Evolutionary conservation across 495 filamentous ascomycete genomes (phyloP).

Genomic region (Aspergillus diversus): DNA sequence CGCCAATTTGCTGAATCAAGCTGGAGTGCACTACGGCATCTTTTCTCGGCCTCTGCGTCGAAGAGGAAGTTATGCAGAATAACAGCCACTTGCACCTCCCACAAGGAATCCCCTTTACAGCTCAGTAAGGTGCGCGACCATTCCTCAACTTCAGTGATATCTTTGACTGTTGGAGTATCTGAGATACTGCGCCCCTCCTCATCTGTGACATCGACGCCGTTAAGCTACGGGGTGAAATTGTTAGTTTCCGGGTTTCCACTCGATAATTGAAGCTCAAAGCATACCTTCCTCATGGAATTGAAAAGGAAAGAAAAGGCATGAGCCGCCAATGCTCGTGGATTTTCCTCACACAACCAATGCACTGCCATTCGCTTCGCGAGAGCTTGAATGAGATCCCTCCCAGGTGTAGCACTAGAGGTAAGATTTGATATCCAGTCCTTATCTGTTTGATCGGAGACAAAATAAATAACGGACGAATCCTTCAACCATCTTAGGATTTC

Average conservation of each 20-base stretch:
- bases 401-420: slow-evolving; percentile 21
- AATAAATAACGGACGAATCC: slow-evolving; percentile 37
- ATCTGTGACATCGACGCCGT: not conserved
- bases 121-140: slow-evolving; percentile 19
- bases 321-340: slow-evolving; percentile 12
- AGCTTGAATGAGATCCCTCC: slow-evolving; percentile 24
- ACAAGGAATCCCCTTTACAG: slow-evolving; percentile 29
- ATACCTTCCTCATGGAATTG: slow-evolving; percentile 20
- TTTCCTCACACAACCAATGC: slow-evolving; percentile 24
- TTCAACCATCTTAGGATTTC: slow-evolving; percentile 37
- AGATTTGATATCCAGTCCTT: slow-evolving; percentile 21
- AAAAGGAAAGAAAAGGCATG: slow-evolving; percentile 25
- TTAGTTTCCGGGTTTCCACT: not conserved
- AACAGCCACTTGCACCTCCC: slow-evolving; percentile 42
- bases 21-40: slow-evolving; percentile 33
- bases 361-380: slow-evolving; percentile 25
- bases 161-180: slow-evolving; percentile 12
- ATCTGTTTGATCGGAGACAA: slow-evolving; percentile 23
- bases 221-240: slow-evolving; percentile 5
- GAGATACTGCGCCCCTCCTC: not conserved
- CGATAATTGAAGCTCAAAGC: not conserved
- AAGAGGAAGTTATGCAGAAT: slow-evolving; percentile 24
- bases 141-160: slow-evolving; percentile 23
- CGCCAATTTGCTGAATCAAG: slow-evolving; percentile 43
- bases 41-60: slow-evolving; percentile 19